Conservation (phyloP, 345 rosid genomes). For the Garcia nutans region DNA sequence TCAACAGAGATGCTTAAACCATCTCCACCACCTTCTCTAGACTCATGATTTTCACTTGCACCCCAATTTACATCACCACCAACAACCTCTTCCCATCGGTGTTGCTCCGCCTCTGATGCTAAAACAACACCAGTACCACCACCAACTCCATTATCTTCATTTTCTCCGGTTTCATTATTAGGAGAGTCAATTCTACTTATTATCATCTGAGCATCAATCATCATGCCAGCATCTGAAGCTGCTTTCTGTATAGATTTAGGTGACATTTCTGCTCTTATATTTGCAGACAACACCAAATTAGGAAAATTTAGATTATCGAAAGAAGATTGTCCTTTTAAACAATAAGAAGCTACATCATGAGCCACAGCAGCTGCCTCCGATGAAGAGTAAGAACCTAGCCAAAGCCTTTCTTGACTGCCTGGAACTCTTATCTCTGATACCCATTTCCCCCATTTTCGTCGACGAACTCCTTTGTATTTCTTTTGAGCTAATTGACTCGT, state of each 20-base stretch:
- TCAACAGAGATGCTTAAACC: no score
- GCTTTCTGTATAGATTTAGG: slow-evolving; percentile 67
- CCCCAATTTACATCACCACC: neutral
- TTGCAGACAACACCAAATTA: slow-evolving; percentile 35
- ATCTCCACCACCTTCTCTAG: no score
- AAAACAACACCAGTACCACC: neutral
- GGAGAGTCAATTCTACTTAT: neutral
- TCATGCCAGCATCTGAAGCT: slow-evolving; percentile 90
- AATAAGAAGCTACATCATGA: slow-evolving; percentile 73
- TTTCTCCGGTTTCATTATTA: neutral
- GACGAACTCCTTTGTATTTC: slow-evolving; percentile 69
- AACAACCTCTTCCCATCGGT: slow-evolving; percentile 4
- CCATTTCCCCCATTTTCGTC: slow-evolving; percentile 96
- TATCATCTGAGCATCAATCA: slow-evolving; percentile 52
- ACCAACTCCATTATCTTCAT: no score
- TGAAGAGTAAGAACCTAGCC: slow-evolving; percentile 76
- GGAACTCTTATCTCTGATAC: slow-evolving; percentile 88
- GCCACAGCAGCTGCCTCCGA: slow-evolving; percentile 80
- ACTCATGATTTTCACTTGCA: no score
- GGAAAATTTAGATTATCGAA: slow-evolving; percentile 55
- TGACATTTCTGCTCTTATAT: slow-evolving; percentile 41
- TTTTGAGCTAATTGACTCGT: neutral
- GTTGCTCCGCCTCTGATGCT: slow-evolving; percentile 3
- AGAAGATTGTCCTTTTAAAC: slow-evolving; percentile 48
- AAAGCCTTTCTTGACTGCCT: slow-evolving; percentile 66